These are phyloP conservation scores for Yarrowia yakushimensis DNA, from an alignment of 805 yeast genomes.

Conservation along the genomic window DNA sequence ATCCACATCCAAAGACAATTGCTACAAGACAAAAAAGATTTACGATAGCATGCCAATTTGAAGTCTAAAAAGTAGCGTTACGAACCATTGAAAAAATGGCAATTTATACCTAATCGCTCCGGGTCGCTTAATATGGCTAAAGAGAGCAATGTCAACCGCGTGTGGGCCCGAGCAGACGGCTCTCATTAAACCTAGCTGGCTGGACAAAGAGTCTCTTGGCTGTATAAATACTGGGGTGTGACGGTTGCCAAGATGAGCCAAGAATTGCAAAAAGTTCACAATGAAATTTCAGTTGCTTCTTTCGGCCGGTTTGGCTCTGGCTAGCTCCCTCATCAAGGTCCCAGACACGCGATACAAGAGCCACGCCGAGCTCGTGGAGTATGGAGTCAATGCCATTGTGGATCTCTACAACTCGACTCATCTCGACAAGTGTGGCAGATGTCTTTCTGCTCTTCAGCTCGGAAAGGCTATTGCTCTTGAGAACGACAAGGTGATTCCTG, in stretches of 20 bases:
- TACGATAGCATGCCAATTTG: background rate
- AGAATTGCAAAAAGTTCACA: background rate
- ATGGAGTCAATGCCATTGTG: slow-evolving; percentile 9
- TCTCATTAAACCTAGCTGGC: background rate
- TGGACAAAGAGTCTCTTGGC: background rate
- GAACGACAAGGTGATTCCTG: slow-evolving; percentile 15
- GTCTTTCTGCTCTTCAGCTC: slow-evolving; percentile 6
- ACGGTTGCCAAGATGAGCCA: background rate
- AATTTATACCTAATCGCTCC: background rate
- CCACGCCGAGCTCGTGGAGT: background rate
- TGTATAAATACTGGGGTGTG: background rate
- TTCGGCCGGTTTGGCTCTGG: slow-evolving; percentile 1
- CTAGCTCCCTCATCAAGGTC: slow-evolving; percentile 1
- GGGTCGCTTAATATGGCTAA: background rate
- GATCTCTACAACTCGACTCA: slow-evolving; percentile 15
- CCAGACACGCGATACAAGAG: slow-evolving; percentile 3
- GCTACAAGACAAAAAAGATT: background rate
- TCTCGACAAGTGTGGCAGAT: background rate
- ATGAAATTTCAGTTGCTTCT: background rate
- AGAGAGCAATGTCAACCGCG: background rate
- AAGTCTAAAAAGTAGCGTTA: background rate
- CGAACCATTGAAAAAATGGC: background rate
- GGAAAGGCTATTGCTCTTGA: slow-evolving; percentile 11
- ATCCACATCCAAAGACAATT: too few relatives aligned
- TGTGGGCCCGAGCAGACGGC: background rate